Conservation (phyloP, 345 rosid genomes). For the Raphanus sativus region DNA sequence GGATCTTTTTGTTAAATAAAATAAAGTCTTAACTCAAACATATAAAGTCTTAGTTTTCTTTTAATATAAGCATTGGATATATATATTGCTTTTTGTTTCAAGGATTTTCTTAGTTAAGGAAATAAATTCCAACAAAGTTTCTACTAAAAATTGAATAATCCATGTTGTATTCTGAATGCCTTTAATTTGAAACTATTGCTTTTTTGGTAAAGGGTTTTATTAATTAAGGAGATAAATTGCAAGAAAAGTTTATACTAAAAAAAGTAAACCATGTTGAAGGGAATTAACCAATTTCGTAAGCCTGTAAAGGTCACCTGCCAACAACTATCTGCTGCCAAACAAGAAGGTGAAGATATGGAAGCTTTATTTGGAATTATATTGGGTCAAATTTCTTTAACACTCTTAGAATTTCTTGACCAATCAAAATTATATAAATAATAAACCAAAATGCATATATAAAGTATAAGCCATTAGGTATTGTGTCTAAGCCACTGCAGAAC, state of each 20-base stretch:
- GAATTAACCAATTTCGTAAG: not conserved
- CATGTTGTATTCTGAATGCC: not conserved
- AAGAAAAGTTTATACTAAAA: not conserved
- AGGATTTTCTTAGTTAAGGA: not conserved
- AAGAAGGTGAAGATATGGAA: constrained; percentile 9
- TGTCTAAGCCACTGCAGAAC: not conserved
- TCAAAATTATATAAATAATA: not conserved
- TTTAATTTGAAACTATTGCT: not conserved
- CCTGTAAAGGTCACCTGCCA: constrained; percentile 12
- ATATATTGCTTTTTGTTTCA: not conserved
- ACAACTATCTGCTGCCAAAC: constrained; percentile 27
- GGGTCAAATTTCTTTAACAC: constrained; percentile 11
- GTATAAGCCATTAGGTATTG: not conserved
- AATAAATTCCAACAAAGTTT: not conserved
- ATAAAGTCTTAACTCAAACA: not conserved
- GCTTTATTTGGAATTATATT: constrained; percentile 27
- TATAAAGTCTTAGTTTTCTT: not conserved
- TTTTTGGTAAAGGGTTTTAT: not conserved
- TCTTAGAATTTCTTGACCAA: constrained; percentile 12
- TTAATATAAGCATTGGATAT: not conserved
- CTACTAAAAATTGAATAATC: not conserved
- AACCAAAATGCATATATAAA: not conserved
- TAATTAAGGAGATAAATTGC: not conserved
- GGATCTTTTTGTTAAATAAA: not conserved
- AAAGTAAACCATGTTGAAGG: constrained; percentile 6